These are phyloP conservation scores for Telopea speciosissima DNA, from an alignment of 177 flowering plant species.

Conservation along the genomic window DNA sequence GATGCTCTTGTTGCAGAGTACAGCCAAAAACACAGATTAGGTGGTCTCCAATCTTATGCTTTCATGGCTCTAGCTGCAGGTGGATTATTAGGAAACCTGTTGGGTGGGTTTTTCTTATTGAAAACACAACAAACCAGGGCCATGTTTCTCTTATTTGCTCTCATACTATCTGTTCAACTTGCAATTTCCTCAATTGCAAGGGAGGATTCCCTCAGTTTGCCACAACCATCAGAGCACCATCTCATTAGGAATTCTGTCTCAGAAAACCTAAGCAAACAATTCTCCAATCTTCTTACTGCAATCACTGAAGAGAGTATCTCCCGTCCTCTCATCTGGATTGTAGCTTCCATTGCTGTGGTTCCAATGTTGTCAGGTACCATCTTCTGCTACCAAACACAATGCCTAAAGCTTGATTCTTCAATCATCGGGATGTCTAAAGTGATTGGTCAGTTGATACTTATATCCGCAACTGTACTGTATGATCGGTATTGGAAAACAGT, in stretches of 20 bases:
- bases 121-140: conserved; percentile 42
- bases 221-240: conserved; percentile 20
- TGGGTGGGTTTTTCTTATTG: conserved; percentile 61
- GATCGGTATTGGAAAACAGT: conserved; percentile 50
- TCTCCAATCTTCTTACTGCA: conserved; percentile 40
- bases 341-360: conserved; percentile 60
- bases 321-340: conserved; percentile 68
- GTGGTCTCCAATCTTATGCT: conserved; percentile 77
- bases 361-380: conserved; percentile 79
- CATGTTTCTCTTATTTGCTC: conserved; percentile 52
- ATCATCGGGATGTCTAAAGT: conserved; percentile 77
- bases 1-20: conserved; percentile 88
- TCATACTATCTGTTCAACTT: conserved; percentile 53
- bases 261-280: conserved; percentile 36
- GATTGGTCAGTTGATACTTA: conserved; percentile 64
- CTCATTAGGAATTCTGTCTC: conserved; percentile 22
- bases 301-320: conserved; percentile 41
- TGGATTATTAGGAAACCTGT: conserved; percentile 70
- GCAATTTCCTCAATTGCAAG: conserved; percentile 35
- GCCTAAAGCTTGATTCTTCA: conserved; percentile 61
- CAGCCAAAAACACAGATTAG: conserved; percentile 43
- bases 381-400: conserved; percentile 86
- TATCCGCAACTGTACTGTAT: conserved; percentile 53
- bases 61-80: conserved; percentile 80
- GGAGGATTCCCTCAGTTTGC: conserved; percentile 54